Conservation (phyloP, 805 yeast genomes). For the Torulaspora indica region DNA sequence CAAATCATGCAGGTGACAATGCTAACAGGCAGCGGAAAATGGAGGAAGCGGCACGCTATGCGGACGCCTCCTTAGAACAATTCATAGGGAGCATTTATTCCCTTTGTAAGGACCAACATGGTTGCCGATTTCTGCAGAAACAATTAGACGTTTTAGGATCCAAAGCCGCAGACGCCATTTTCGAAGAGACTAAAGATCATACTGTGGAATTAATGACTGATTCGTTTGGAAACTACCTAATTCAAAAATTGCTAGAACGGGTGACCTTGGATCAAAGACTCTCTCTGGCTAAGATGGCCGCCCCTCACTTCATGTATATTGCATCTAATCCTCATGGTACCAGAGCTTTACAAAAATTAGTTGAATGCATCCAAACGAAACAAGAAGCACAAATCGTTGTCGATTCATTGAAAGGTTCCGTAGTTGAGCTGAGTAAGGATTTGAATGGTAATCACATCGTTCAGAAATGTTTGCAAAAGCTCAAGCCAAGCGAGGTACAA, state of each 20-base stretch:
- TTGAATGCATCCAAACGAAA: constrained; percentile 69
- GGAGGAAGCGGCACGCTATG: constrained; percentile 67
- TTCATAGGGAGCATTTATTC: constrained; percentile 69
- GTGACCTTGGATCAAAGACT: constrained; percentile 67
- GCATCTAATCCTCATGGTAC: constrained; percentile 96
- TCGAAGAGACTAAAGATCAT: constrained; percentile 70
- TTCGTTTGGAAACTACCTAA: constrained; percentile 94
- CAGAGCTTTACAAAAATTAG: constrained; percentile 86
- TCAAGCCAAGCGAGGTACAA: constrained; percentile 64
- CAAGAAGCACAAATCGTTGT: constrained; percentile 68
- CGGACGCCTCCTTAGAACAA: constrained; percentile 62
- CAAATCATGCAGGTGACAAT: constrained; percentile 10
- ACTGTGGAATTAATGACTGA: constrained; percentile 87
- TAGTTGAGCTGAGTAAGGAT: constrained; percentile 78
- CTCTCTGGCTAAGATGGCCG: constrained; percentile 61
- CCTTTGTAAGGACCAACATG: constrained; percentile 92
- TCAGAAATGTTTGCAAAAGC: constrained; percentile 80
- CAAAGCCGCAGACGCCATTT: constrained; percentile 68
- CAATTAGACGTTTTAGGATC: constrained; percentile 65
- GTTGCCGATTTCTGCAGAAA: constrained; percentile 86
- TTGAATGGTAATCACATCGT: constrained; percentile 95
- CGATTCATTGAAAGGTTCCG: constrained; percentile 57
- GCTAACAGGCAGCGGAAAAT: constrained; percentile 25
- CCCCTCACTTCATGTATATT: constrained; percentile 68
- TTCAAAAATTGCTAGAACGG: constrained; percentile 83